These are phyloP conservation scores for Fomitopsis pulvina DNA, from an alignment of 768 basidiomycete species.

Conservation along the genomic window DNA sequence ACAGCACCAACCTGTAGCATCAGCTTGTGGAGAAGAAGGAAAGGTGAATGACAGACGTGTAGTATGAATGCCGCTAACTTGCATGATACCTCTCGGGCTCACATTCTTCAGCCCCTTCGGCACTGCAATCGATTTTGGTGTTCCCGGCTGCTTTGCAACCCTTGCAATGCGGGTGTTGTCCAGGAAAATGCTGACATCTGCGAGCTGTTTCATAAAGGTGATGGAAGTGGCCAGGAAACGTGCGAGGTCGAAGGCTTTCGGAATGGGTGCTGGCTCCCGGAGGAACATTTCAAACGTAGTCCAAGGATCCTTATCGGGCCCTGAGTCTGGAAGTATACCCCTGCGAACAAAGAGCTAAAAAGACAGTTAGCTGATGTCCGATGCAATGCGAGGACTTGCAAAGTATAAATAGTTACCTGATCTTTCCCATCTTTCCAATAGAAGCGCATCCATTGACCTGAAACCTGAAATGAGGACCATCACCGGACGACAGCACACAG, in stretches of 20 bases:
- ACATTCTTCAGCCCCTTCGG: slow-evolving; percentile 49
- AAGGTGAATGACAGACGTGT: slow-evolving; percentile 40
- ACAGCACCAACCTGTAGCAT: not conserved
- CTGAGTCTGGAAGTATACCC: slow-evolving; percentile 46
- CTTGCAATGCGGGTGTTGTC: slow-evolving; percentile 68
- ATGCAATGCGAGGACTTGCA: not conserved
- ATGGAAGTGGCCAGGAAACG: slow-evolving; percentile 88
- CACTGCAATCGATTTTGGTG: slow-evolving; percentile 42
- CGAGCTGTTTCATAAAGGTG: slow-evolving; percentile 84
- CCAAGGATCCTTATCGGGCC: slow-evolving; percentile 40
- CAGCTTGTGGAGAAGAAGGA: slow-evolving; percentile 4
- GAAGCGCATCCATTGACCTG: slow-evolving; percentile 90
- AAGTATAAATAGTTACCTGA: slow-evolving; percentile 43
- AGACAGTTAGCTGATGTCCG: not conserved
- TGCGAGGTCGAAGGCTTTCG: slow-evolving; percentile 78
- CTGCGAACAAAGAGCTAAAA: slow-evolving; percentile 74
- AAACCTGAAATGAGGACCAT: not conserved
- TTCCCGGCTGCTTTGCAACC: slow-evolving; percentile 55
- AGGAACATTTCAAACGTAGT: slow-evolving; percentile 88
- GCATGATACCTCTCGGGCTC: slow-evolving; percentile 63
- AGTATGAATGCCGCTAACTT: slow-evolving; percentile 52
- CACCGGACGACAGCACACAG: too few species aligned
- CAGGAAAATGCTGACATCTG: slow-evolving; percentile 73
- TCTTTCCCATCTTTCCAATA: slow-evolving; percentile 94
- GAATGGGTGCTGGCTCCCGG: slow-evolving; percentile 74